Evolutionary conservation across 805 yeast genomes (phyloP).

Genomic region (Cyberlindnera subsufficiens): DNA sequence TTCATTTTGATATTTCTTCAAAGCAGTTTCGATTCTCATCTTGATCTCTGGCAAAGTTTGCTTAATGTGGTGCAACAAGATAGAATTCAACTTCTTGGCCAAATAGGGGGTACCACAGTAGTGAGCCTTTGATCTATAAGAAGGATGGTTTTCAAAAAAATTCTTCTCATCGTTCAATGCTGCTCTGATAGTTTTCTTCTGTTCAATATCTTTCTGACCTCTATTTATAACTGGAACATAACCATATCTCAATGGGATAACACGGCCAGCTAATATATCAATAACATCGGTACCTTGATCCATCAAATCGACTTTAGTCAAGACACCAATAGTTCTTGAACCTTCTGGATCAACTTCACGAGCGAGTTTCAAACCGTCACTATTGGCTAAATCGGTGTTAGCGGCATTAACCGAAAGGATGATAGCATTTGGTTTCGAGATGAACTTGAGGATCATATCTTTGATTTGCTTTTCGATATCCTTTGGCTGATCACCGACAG

Average conservation of each 20-base stretch:
- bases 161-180: constrained; percentile 77
- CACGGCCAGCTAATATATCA: constrained; percentile 92
- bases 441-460: constrained; percentile 87
- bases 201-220: constrained; percentile 94
- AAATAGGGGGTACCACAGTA: constrained; percentile 98
- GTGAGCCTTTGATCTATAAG: constrained; percentile 88
- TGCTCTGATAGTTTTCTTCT: constrained; percentile 77
- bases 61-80: constrained; percentile 84
- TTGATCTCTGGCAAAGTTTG: constrained; percentile 89
- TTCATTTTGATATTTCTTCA: constrained; percentile 81
- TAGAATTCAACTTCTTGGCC: constrained; percentile 85
- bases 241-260: constrained; percentile 91
- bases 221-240: constrained; percentile 96
- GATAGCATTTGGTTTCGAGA: constrained; percentile 92
- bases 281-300: constrained; percentile 97
- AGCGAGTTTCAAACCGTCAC: constrained; percentile 93
- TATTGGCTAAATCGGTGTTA: constrained; percentile 93
- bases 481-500: constrained; percentile 98
- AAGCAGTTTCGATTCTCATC: constrained; percentile 77
- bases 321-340: constrained; percentile 89
- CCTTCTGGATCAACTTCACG: constrained; percentile 99
- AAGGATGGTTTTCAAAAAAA: constrained; percentile 84
- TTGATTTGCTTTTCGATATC: constrained; percentile 94
- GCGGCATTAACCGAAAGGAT: constrained; percentile 94
- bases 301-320: constrained; percentile 95